Evolutionary conservation across 306 rosid genomes (phyloP), one percentile per base, ranked within the genome.

Genomic region (Leucaena leucocephala): DNA sequence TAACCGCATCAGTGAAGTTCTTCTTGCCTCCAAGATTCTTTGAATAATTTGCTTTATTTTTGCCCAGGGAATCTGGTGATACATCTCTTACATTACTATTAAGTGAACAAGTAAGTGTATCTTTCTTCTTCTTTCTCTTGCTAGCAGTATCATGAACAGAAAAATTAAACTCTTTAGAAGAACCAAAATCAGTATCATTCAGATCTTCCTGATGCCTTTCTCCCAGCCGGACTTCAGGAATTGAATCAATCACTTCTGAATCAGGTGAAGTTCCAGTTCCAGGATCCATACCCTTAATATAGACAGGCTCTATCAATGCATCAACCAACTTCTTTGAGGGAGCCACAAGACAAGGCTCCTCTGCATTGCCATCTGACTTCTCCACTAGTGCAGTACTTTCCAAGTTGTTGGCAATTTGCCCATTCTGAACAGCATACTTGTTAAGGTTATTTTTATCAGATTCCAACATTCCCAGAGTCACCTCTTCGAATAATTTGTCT

Each of bases 181-280:
- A 78, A 81, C 82, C 87, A 84, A 84, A 82, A 81, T 76, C 85
- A 27, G 83, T 71, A 76, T 71, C 79, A 68, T 83, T 87, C 77
- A 80, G 68, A 59, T 78, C 87, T 70, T 87, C 90, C 38, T 80
- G 87, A 44, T 84, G 89, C 76, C 84, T 85, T 74, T 82, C 91
- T 66, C 86, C 88, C 48, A 80, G 84, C 81, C 80, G 97, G 70
- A 82, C 84, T 74, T 92, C 95, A 0, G 89, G 94, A 82, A 79
- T 75, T 62, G 88, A 78, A 86, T 92, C 89, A 59, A 91, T 91
- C 71, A 95, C 97, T 91, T 92, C 98, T 21, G 98, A 95, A 86
- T 92, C 98, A 76, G 98, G 98, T 45, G 98, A 95, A 83, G 98
- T 91, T 88, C 95, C 98, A 81, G 95, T 95, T 88, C 94, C 97